Evolutionary conservation across 2,329 filamentous ascomycete species (phyloP), one percentile per base, ranked within the genome.

Genomic region (Diaporthe vaccinii): DNA sequence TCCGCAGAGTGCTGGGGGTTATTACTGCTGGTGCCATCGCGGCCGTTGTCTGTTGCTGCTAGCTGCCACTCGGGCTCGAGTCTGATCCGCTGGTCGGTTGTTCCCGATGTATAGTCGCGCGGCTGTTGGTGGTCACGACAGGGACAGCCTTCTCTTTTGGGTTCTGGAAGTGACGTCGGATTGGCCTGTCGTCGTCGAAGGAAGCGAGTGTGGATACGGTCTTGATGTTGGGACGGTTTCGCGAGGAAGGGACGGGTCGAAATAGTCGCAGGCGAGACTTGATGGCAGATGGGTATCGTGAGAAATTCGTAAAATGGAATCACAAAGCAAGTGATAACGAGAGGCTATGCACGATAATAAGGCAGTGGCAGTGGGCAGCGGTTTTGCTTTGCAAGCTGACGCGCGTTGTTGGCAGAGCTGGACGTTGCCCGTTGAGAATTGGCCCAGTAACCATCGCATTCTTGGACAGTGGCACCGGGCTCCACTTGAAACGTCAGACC

Each of bases 21-120:
- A 53, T n/a, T 28, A 61, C 36, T 22, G 73, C 49, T 0, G 73
- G 74, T 5, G 72, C 76, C 76, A 77, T 77, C 14, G 22, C 55
- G 69, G 72, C 58, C 7, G 57, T 28, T 62, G 15, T 62, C n/a
- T 22, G 57, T 41, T 61, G 57, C 39, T 44, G 44, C 44, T 49
- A n/a, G 9, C 8, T 69, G 8, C 20, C 31, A 6, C 20, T 59
- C 31, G 22, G 22, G 14, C 44, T 71, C 2, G 3, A 15, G 5
- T 9, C 31, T 36, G 28, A 34, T 36, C 25, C 28, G 9, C 31
- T 59, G n/a, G 25, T 34, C 15, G 49, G n/a, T n/a, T 53, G n/a
- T 22, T 53, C 49, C 49, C 55, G 55, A 14, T 41, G 14, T 55
- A 12, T 53, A 14, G 10, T 55, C n/a, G 22, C n/a, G 34, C n/a